These are phyloP conservation scores for Drechslera avenae DNA, from an alignment of 2,329 filamentous ascomycete species.

Conservation along the genomic window DNA sequence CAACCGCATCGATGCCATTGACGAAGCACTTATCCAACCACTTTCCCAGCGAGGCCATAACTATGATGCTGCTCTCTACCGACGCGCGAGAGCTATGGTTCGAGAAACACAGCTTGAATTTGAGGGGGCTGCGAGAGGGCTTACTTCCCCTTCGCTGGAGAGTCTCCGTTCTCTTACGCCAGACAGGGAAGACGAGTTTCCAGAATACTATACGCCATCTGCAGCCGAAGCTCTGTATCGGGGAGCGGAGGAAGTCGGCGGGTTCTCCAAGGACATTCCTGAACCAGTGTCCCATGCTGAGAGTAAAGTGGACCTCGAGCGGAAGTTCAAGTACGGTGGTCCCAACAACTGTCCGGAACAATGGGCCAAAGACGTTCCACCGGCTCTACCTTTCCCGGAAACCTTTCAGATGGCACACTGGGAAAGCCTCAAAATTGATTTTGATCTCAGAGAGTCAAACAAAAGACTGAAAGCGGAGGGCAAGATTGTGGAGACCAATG, in stretches of 20 bases:
- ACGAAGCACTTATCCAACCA: slow-evolving; percentile 29
- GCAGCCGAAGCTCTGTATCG: slow-evolving; percentile 5
- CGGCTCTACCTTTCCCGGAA: slow-evolving; percentile 36
- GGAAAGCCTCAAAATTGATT: slow-evolving; percentile 38
- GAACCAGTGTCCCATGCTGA: not conserved
- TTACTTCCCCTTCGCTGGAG: not conserved
- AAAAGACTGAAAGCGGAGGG: slow-evolving; percentile 14
- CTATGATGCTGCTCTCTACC: slow-evolving; percentile 31
- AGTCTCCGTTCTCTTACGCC: not conserved
- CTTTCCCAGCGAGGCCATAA: slow-evolving; percentile 17
- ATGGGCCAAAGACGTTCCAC: slow-evolving; percentile 28
- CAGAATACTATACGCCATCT: slow-evolving; percentile 9
- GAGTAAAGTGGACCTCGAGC: slow-evolving; percentile 8
- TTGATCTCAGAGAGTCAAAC: slow-evolving; percentile 26
- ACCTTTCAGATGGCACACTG: slow-evolving; percentile 34
- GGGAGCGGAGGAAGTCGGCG: not conserved
- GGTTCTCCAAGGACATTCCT: not conserved
- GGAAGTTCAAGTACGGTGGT: slow-evolving; percentile 33
- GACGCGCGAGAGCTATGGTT: slow-evolving; percentile 26
- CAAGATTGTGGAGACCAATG: slow-evolving; percentile 17
- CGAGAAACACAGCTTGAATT: slow-evolving; percentile 23
- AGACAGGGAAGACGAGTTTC: slow-evolving; percentile 12
- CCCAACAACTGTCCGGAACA: slow-evolving; percentile 27
- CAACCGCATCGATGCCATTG: slow-evolving; percentile 32
- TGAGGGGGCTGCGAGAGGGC: slow-evolving; percentile 13